phyloP scores from a whole-genome alignment of 179 eudicot species.

The Patellifolia procumbens region DNA sequence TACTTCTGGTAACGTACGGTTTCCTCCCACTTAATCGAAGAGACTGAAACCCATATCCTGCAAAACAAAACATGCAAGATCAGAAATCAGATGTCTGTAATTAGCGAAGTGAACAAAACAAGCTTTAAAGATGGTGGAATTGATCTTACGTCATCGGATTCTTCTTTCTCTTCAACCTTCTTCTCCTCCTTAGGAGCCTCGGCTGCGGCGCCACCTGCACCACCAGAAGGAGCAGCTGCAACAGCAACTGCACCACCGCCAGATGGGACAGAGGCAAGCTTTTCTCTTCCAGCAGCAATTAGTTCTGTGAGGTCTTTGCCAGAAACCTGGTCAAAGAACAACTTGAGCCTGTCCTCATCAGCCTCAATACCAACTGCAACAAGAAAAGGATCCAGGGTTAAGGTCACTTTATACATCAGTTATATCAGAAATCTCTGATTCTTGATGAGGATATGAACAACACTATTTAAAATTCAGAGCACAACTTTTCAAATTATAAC shows the following conservation, averaged over 20 bases:
- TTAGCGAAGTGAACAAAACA: neutral
- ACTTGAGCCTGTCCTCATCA: constrained; percentile 45
- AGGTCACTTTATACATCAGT: neutral
- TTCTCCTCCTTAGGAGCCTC: constrained; percentile 54
- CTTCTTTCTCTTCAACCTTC: constrained; percentile 59
- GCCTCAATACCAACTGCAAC: constrained; percentile 54
- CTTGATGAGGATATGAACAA: neutral
- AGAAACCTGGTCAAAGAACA: constrained; percentile 46
- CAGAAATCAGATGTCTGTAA: neutral
- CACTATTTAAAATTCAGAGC: neutral
- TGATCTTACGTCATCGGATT: constrained; percentile 51
- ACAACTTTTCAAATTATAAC: neutral
- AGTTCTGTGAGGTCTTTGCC: constrained; percentile 50
- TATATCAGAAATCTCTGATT: neutral
- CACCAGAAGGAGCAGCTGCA: constrained; percentile 34
- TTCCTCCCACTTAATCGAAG: constrained; percentile 36
- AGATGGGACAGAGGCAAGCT: constrained; percentile 59
- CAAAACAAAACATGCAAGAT: constrained; percentile 14
- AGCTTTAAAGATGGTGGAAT: neutral
- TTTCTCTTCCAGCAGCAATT: constrained; percentile 55
- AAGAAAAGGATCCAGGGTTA: neutral
- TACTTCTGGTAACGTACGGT: neutral
- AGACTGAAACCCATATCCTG: constrained; percentile 70
- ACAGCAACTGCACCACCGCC: constrained; percentile 44
- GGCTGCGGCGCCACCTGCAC: constrained; percentile 38